A percentile compares a stretch with the other conserved stretches of the same genome.
Conservation (phyloP, 768 basidiomycete genomes). For the Rhodotorula graminis region DNA sequence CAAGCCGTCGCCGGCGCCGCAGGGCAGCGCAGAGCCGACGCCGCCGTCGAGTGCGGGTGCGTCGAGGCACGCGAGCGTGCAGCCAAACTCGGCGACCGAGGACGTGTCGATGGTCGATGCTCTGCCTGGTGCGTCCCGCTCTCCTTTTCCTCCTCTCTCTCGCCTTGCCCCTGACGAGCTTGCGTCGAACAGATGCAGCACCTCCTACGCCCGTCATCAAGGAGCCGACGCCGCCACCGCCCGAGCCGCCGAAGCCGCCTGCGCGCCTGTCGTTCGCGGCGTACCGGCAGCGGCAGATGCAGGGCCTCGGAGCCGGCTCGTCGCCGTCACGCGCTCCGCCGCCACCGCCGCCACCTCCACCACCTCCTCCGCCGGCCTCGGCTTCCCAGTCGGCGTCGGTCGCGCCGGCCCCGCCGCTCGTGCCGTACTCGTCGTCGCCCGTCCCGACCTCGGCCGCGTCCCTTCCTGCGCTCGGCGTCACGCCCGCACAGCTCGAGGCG, state of each 20-base stretch:
- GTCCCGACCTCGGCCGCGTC: not conserved
- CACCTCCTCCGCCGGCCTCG: not conserved
- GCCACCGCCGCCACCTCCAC: slow-evolving; percentile 3
- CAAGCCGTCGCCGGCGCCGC: slow-evolving; percentile 1
- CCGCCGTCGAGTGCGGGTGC: not conserved
- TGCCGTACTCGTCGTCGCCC: not conserved
- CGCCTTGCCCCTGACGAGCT: not conserved
- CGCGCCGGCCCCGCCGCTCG: not conserved
- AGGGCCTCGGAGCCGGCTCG: not conserved
- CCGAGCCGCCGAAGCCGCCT: slow-evolving; percentile 24
- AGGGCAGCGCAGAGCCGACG: not conserved
- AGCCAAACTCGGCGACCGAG: not conserved
- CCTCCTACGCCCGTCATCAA: not conserved
- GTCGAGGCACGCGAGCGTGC: slow-evolving; percentile 12
- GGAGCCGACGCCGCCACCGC: slow-evolving; percentile 6
- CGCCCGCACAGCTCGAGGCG: not conserved
- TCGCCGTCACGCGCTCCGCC: not conserved
- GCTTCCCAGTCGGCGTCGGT: not conserved
- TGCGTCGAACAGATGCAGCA: not conserved
- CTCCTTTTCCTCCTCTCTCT: not conserved
- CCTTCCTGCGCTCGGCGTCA: not conserved
- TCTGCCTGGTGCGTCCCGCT: not conserved
- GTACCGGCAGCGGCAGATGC: slow-evolving; percentile 29
- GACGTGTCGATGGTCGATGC: slow-evolving; percentile 5
- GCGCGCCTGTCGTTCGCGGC: slow-evolving; percentile 32